Evolutionary conservation across 306 rosid species (phyloP), one percentile per base, ranked within the genome.

Genomic region (Vigna mungo): DNA sequence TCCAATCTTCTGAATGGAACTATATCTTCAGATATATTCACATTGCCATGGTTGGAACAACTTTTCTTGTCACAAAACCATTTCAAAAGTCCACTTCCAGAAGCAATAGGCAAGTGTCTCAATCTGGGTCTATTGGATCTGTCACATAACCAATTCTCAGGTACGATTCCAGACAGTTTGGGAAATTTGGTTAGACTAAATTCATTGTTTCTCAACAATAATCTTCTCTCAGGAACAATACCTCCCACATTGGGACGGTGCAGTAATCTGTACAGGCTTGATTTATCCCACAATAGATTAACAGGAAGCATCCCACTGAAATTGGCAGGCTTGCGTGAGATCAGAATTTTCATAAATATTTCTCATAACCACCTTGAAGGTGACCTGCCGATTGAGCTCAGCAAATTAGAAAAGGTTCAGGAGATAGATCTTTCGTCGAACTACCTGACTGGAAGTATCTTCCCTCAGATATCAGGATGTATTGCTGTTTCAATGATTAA

Each of bases 371-470:
- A 75, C 3, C 92, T 89, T 15, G 85, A 89, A 83, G 96, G 94
- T 54, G 74, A 81, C 32, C 39, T 91, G 68, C 94, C 96, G 9
- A 68, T 84, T 64, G 93, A 87, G 83, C 83, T 91, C 68, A 89
- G 92, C 86, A 91, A 91, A 75, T 80, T 87, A 39, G 78, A 72
- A 36, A 86, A 86, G 71, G 94, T 89, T 82, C 92, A 74, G 70
- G 96, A 87, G 84, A 87, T 91, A 13, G 94, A 91, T 68, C 78
- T 87, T 30, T 91, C 92, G 32, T 89, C 94, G 15, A 91, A 91
- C 61, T 44, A 81, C 68, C 85, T 91, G 30, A 83, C 59, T 39
- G 92, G 94, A 49, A 79, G 9, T 37, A 82, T 89, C 81, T 86
- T 85, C 70, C 87, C 92, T 17, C 90, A 77, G 83, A 89, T 91